Base-by-base conservation (phyloP, 1,284 basidiomycete species). In the Violaceomyces palustris region DNA sequence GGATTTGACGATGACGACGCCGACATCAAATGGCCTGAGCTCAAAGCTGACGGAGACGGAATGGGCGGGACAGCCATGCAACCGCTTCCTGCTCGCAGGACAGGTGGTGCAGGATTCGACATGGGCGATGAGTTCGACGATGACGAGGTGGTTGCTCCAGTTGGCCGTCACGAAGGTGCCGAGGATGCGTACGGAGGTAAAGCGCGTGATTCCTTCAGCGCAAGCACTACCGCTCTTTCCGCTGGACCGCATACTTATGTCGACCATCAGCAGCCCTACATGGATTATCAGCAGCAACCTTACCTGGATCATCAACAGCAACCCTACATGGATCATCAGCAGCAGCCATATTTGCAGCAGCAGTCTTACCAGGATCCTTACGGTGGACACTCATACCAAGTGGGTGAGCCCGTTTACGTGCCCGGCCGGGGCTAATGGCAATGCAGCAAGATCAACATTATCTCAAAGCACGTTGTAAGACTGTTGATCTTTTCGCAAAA, bases 1-100 rank as follows among this genome's bases (percentile, higher is more conserved):
- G 56, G 59, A 34, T 58, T 50, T 34, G 50, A 69, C 15, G 61
- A 62, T 29, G 53, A 57, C 9, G 50, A 67, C 45, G 58, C 57
- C 12, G 69, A 71, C 30, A 72, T 72, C 52, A 63, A 63, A 41
- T 73, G 69, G 69, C 70, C 70, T 19, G 70, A 73, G 36, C 54
- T 73, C 23, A 64, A 64, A 34, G 44, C 55, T 9, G 70, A 73
- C 32, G 55, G 60, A 3, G 61, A 67, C 44, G 42, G 46, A 2
- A 58, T 64, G 17, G 61, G 65, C 44, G 42, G 46, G 2, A 58
- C 65, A 17, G 59, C 61, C 3, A 59, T 63, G 43, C 65, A 67
- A 39, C 69, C 67, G 1, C 42, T 72, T n/a, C 63, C 70, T 6
- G 69, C 70, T 18, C 44, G 67, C 7, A 42, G 61, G 11, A 70